Base-by-base conservation (phyloP, 495 filamentous ascomycete species). In the Aspergillus ellipticus region DNA sequence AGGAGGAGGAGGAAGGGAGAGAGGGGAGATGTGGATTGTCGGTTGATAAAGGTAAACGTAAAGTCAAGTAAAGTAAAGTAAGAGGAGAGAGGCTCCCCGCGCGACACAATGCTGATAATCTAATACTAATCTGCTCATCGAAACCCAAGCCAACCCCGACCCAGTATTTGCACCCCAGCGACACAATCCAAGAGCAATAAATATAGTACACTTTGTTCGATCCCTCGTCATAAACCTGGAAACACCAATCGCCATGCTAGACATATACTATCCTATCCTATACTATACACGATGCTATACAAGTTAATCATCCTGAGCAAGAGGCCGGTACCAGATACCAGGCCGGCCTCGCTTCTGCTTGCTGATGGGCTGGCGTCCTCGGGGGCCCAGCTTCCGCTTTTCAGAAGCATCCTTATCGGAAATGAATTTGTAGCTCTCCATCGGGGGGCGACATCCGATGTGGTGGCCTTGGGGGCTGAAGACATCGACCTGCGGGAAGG, bases 391-490 rank as follows among this genome's bases (percentile, higher is more conserved):
- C 26, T 70, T 74, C 33, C 70, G 69, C 53, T 62, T 66, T 29
- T 76, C 73, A 6, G 66, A 51, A 8, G 66, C 68, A 29, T 58
- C 37, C 55, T 75, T 75, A 47, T 73, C 60, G 4, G 64, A 67
- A n/a, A 66, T 66, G 24, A 71, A 72, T 0, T 66, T 60, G 84
- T 84, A 94, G 35, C 81, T 89, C 60, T 88, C 85, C 75, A 98
- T 88, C 2, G 91, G 86, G 58, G 59, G 66, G 37, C 94, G 78
- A 3, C 72, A 66, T 3, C 79, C 87, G 24, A 97, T 76, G 58
- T 87, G 89, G 67, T 82, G 83, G 1, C 94, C 94, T 41, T 91
- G 79, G 0, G 95, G 94, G 37, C 80, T 89, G 62, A 86, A 96
- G 1, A 97, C 82, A 58, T 97, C 94, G 6, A 99, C 77, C 17